Evolutionary conservation across 805 yeast genomes (phyloP), one percentile per base, ranked within the genome.

Genomic region (Barnettozyma californica): DNA sequence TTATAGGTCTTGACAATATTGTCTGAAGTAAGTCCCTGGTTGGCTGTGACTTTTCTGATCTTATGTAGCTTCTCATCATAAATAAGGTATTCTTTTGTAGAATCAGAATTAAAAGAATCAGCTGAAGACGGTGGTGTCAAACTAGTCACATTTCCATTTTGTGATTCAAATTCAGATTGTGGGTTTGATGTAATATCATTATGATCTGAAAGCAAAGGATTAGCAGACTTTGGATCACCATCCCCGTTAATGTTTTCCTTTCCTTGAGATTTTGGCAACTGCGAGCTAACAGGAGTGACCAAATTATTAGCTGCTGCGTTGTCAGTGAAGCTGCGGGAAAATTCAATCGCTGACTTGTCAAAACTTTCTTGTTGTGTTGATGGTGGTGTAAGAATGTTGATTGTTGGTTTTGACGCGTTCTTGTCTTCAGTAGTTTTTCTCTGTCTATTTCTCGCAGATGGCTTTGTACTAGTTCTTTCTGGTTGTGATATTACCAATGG

Each of bases 331-430:
- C 29, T 33, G 14, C 38, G 33, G n/a, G 40, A 21, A 34, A 43
- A 34, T 18, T 43, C 33, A 25, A 41, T 23, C 5, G 43, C 1
- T 16, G 26, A 13, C 14, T 5, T 27, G 14, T 16, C 20, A 23
- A 26, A 21, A 9, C 27, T 11, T 23, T 23, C 40, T 20, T 45
- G 44, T 20, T 45, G 48, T 31, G 56, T 50, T 3, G 53, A 11
- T 13, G 50, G 54, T 10, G 60, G 58, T 3, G 52, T 46, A 3
- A 49, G 40, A 8, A 53, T 49, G 21, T 33, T 44, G 23, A 42
- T 42, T 1, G 43, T 40, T 3, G 44, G 19, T 8, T 25, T 38
- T 9, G 44, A 37, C 14, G 13, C 21, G 20, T 14, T 31, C 18
- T 14, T 29, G 35, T 45, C 48, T 23, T 9, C 13, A 13, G 16